Evolutionary conservation across 768 basidiomycete species (phyloP).

Genomic region (Daedaleopsis sinensis): DNA sequence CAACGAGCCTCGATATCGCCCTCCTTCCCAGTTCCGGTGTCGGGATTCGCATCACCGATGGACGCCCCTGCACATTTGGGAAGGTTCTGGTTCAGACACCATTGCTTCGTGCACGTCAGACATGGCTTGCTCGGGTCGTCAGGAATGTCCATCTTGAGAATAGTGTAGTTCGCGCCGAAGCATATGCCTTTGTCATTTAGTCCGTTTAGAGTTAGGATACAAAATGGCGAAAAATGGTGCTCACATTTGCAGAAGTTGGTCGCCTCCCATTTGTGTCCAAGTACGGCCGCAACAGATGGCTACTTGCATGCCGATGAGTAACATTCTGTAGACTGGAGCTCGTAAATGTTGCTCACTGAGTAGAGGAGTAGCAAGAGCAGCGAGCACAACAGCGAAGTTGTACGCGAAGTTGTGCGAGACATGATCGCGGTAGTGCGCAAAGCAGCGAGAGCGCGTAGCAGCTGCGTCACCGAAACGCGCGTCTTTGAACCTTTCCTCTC

Average conservation of each 20-base stretch:
- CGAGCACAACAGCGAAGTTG: conserved; percentile 18
- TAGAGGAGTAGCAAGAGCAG: conserved; percentile 23
- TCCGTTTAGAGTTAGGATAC: background rate
- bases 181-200: conserved; percentile 71
- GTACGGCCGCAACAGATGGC: conserved; percentile 44
- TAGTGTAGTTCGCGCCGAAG: conserved; percentile 85
- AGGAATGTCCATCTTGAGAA: conserved; percentile 77
- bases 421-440: conserved; percentile 19
- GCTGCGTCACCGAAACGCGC: conserved; percentile 6
- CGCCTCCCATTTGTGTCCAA: conserved; percentile 82
- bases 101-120: conserved; percentile 91
- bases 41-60: conserved; percentile 86
- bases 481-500: conserved; percentile 15
- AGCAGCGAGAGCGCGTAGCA: conserved; percentile 11
- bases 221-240: conserved; percentile 22
- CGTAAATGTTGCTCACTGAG: conserved; percentile 19
- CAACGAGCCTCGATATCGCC: conserved; percentile 95
- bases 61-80: conserved; percentile 80
- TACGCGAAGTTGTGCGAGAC: conserved; percentile 15
- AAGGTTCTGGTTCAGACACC: conserved; percentile 93
- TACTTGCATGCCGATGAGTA: conserved; percentile 21
- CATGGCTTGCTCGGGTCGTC: conserved; percentile 90
- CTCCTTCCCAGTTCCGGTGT: conserved; percentile 93
- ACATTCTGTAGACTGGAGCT: background rate
- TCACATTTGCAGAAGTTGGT: conserved; percentile 89